Evolutionary conservation across 768 basidiomycete species (phyloP), one percentile per base, ranked within the genome.

Genomic region (Pisolithus albus): DNA sequence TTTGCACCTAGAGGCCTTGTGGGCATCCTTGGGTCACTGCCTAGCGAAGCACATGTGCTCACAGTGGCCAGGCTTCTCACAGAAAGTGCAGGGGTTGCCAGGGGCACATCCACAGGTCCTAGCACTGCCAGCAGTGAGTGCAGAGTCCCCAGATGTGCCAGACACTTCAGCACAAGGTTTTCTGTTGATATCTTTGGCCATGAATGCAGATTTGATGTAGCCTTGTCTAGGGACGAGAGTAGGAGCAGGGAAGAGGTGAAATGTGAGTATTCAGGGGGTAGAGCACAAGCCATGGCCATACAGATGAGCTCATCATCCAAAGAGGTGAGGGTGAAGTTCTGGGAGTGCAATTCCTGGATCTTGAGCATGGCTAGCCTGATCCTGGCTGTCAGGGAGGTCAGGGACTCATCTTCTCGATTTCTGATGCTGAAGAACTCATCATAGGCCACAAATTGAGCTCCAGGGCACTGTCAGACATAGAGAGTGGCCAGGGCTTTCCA

Each of bases 181-280:
- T 7, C 26, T 26, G 26, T 26, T 26, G 26, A 26, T 26, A 26
- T 26, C 26, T 26, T 26, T 5, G 26, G 26, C 26, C 26, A 26
- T 26, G 26, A 26, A 26, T 4, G 26, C 26, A 26, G 26, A 26
- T 26, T 26, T 26, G 26, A 26, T 26, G 7, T 26, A 26, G 26
- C 4, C 26, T 26, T 26, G 26, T 26, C 26, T 7, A 26, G 7
- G 26, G 48, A 45, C 9, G 39, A 47, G 6, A 60, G 45, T 0
- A 61, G 55, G 0, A 54, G 36, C 0, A 61, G 47, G 1, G 50
- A 58, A 16, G 57, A 58, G 5, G 21, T 40, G 39, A 58, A 60
- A 18, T 55, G 52, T 18, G 3, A 26, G 47, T 53, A 55, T 0
- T 60, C 52, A 0, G 44, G 15, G 2, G 46, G 51, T 18, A 60